Conservation (phyloP, 2,329 filamentous ascomycete genomes). For the Sclerotinia subarctica region DNA sequence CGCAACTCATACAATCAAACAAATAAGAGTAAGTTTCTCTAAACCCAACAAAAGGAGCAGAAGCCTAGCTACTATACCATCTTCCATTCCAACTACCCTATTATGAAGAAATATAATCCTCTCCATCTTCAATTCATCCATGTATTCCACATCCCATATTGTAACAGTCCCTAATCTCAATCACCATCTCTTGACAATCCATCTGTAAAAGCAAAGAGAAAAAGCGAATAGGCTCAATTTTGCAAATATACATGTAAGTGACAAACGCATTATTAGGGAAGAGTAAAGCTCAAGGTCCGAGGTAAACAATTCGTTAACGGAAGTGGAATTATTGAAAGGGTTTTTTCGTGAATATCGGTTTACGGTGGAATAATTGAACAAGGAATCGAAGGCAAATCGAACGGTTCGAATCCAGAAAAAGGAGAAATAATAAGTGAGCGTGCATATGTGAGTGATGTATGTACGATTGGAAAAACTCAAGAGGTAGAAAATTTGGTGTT, state of each 20-base stretch:
- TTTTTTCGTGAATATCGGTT: not conserved
- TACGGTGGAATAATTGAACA: conserved; percentile 12
- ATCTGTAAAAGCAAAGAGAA: conserved; percentile 9
- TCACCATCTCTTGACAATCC: conserved; percentile 5
- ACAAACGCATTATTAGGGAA: conserved; percentile 1
- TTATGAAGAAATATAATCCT: not conserved
- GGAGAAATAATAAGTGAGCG: not conserved
- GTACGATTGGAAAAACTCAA: conserved; percentile 10
- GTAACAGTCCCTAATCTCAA: not conserved
- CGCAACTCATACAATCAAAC: conserved; percentile 1
- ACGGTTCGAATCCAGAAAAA: conserved; percentile 1
- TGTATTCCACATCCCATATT: not conserved
- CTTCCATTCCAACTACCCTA: not conserved
- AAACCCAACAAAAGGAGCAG: conserved; percentile 9
- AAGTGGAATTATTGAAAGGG: conserved; percentile 8
- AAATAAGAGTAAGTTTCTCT: conserved; percentile 6
- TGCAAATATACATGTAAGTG: not conserved
- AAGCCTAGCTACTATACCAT: conserved; percentile 8
- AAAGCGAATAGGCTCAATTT: conserved; percentile 3
- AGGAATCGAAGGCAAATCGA: conserved; percentile 6
- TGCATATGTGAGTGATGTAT: not conserved
- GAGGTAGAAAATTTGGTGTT: not conserved
- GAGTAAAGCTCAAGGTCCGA: conserved; percentile 6
- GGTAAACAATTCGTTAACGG: not conserved
- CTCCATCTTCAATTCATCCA: not conserved